Evolutionary conservation across 1,139 yeast species (phyloP).

Genomic region (Lodderomyces margitis): DNA sequence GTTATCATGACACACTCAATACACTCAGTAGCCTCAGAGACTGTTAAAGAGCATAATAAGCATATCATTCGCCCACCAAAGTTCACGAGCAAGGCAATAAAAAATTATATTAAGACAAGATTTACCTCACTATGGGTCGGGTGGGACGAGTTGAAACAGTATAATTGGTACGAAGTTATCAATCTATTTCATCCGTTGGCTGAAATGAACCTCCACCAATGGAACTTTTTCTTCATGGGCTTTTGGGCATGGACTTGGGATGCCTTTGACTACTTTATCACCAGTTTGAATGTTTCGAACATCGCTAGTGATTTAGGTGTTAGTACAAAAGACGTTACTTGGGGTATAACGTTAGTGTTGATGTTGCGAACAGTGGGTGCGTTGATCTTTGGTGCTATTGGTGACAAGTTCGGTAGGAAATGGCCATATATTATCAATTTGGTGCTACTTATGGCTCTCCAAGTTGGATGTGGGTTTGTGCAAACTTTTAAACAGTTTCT

Average conservation of each 20-base stretch:
- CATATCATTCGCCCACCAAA: conserved; percentile 34
- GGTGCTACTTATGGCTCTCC: conserved; percentile 30
- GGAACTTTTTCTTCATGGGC: conserved; percentile 37
- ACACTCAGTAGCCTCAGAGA: conserved; percentile 3
- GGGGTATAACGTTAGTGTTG: conserved; percentile 46
- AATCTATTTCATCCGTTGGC: conserved; percentile 35
- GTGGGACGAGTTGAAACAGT: conserved; percentile 27
- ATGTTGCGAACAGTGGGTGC: conserved; percentile 48
- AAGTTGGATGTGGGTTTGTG: conserved; percentile 42
- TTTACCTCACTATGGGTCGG: conserved; percentile 32
- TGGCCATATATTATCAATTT: conserved; percentile 38
- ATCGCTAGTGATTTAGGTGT: conserved; percentile 31
- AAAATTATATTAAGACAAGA: conserved; percentile 28
- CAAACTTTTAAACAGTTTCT: conserved; percentile 36
- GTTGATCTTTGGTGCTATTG: conserved; percentile 34
- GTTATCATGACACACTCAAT: background rate
- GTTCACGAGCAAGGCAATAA: conserved; percentile 26
- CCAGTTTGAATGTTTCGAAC: conserved; percentile 30
- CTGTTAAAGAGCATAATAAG: conserved; percentile 61
- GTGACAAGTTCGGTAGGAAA: conserved; percentile 38
- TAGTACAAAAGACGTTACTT: conserved; percentile 31
- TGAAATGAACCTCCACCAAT: conserved; percentile 30
- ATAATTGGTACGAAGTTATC: conserved; percentile 27
- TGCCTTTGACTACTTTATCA: conserved; percentile 42
- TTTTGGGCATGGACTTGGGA: conserved; percentile 45